phyloP scores from a whole-genome alignment of 345 rosid species.

The Abelmoschus esculentus region DNA sequence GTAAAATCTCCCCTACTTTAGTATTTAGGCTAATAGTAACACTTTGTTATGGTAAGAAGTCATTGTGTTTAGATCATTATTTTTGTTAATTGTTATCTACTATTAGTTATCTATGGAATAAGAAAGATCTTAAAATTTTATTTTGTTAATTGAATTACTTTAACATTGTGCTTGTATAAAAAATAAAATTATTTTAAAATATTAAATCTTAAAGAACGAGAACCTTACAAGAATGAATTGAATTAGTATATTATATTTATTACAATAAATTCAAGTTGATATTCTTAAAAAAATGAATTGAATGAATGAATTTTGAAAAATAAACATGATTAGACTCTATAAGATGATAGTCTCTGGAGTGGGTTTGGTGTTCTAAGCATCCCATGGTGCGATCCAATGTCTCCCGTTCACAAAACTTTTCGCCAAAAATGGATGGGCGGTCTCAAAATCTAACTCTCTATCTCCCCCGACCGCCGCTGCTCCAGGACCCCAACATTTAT shows the following conservation, averaged over 20 bases:
- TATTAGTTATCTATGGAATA: no score
- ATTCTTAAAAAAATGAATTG: background rate
- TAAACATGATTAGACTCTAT: background rate
- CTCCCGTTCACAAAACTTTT: conserved; percentile 91
- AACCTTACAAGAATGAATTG: conserved; percentile 3
- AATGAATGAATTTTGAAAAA: conserved; percentile 15
- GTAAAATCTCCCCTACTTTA: no score
- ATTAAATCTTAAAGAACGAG: background rate
- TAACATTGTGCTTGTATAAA: no score
- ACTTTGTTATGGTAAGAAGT: no score
- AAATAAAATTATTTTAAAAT: no score
- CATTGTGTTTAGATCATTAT: no score
- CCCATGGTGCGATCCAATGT: conserved; percentile 78
- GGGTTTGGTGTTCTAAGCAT: conserved; percentile 28
- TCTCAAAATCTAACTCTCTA: conserved; percentile 61
- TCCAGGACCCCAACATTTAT: conserved; percentile 85
- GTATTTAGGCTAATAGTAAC: no score
- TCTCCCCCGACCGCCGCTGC: conserved; percentile 61
- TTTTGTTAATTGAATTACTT: no score
- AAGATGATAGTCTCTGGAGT: background rate
- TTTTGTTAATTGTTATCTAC: no score
- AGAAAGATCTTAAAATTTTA: no score
- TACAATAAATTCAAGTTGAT: background rate
- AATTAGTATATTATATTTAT: background rate
- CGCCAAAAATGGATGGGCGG: conserved; percentile 72